These are phyloP conservation scores for Tuber indicum DNA, from an alignment of 495 filamentous ascomycete genomes.

Conservation along the genomic window DNA sequence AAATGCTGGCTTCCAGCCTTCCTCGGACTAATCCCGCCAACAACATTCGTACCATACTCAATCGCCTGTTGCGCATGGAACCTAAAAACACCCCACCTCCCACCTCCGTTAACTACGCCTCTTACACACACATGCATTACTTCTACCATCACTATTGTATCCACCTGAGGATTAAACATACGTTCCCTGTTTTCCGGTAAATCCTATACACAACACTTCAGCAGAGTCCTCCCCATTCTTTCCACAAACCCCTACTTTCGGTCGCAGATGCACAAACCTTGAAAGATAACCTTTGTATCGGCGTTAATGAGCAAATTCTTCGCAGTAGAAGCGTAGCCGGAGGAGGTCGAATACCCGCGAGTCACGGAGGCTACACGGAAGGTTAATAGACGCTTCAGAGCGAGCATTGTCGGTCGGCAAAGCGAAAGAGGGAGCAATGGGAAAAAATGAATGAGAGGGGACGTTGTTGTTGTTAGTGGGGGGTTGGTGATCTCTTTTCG, in stretches of 20 bases:
- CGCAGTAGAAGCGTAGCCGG: conserved; percentile 72
- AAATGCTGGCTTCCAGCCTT: conserved; percentile 89
- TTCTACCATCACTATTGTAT: neutral
- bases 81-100: conserved; percentile 46
- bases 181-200: conserved; percentile 98
- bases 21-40: conserved; percentile 93
- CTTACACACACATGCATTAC: conserved; percentile 2
- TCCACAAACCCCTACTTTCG: neutral
- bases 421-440: conserved; percentile 10
- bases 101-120: conserved; percentile 12
- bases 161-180: conserved; percentile 51
- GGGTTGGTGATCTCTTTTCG: neutral
- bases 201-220: conserved; percentile 44
- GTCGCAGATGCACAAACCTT: conserved; percentile 51
- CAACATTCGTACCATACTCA: conserved; percentile 94
- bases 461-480: neutral
- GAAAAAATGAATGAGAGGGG: neutral
- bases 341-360: conserved; percentile 57
- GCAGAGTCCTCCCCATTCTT: neutral
- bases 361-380: conserved; percentile 48
- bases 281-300: conserved; percentile 90
- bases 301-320: conserved; percentile 85
- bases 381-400: conserved; percentile 47
- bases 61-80: conserved; percentile 98
- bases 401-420: conserved; percentile 37